Conservation (phyloP, 1,284 basidiomycete species). For the Marasmius fiardii region DNA sequence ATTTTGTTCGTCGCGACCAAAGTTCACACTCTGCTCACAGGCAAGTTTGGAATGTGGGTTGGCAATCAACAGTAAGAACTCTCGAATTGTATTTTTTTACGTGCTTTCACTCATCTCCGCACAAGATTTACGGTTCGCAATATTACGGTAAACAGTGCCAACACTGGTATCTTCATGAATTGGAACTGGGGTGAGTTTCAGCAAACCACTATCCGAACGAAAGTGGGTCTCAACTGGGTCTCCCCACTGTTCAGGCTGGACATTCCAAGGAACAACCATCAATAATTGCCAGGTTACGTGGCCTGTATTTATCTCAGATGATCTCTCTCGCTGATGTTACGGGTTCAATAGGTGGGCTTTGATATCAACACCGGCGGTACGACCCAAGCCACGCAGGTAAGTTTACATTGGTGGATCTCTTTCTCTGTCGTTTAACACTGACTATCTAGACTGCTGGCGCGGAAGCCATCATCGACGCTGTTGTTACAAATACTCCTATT, state of each 20-base stretch:
- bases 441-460: constrained; percentile 32
- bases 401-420: not conserved
- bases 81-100: not conserved
- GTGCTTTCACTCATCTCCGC: not conserved
- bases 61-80: constrained; percentile 48
- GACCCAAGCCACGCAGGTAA: constrained; percentile 33
- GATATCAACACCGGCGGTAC: constrained; percentile 46
- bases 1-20: constrained; percentile 31
- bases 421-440: not conserved
- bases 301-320: constrained; percentile 40
- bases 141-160: constrained; percentile 46
- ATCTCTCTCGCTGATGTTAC: constrained; percentile 34
- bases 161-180: constrained; percentile 24
- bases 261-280: constrained; percentile 45
- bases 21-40: too few species aligned
- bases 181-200: constrained; percentile 44
- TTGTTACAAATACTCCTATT: constrained; percentile 33
- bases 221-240: not conserved
- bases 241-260: constrained; percentile 32
- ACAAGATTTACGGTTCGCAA: constrained; percentile 50
- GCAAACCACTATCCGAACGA: constrained; percentile 11
- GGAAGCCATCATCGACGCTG: constrained; percentile 47
- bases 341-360: constrained; percentile 37
- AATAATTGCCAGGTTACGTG: constrained; percentile 37
- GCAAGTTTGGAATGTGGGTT: constrained; percentile 44